Evolutionary conservation across 441 rosid species (phyloP).

Genomic region (Metrosideros polymorpha): DNA sequence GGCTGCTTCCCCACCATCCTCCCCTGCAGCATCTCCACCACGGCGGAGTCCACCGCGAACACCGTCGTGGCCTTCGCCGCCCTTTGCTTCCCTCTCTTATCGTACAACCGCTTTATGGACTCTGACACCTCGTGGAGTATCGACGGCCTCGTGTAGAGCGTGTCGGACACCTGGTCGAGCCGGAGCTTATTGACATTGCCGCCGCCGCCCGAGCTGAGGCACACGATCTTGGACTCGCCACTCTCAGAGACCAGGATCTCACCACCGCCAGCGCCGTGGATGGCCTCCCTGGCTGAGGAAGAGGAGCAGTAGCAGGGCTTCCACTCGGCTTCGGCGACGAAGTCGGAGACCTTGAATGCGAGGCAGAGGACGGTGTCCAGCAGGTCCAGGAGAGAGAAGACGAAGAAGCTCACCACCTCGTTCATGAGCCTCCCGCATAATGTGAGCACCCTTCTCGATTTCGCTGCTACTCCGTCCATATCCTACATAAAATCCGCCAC

Average conservation of each 20-base stretch:
- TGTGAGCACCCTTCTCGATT: slow-evolving; percentile 20
- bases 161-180: slow-evolving; percentile 85
- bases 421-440: slow-evolving; percentile 36
- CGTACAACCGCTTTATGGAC: slow-evolving; percentile 20
- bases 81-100: slow-evolving; percentile 21
- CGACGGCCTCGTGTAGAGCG: slow-evolving; percentile 76
- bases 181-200: slow-evolving; percentile 26
- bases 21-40: slow-evolving; percentile 71
- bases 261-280: slow-evolving; percentile 35
- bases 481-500: not conserved
- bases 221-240: slow-evolving; percentile 59
- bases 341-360: slow-evolving; percentile 54
- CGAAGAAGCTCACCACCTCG: slow-evolving; percentile 64
- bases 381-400: slow-evolving; percentile 70
- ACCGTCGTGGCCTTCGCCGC: slow-evolving; percentile 17
- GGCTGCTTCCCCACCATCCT: slow-evolving; percentile 37
- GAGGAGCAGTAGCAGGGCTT: slow-evolving; percentile 77
- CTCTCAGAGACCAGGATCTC: slow-evolving; percentile 73
- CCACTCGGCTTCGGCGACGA: slow-evolving; percentile 73
- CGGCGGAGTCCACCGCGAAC: slow-evolving; percentile 48
- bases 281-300: slow-evolving; percentile 50
- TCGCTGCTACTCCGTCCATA: slow-evolving; percentile 1
- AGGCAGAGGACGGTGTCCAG: slow-evolving; percentile 58
- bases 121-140: slow-evolving; percentile 42
- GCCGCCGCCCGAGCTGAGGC: slow-evolving; percentile 26